phyloP scores from a whole-genome alignment of 2,329 filamentous ascomycete genomes.

The Xylariaceae sp. region DNA sequence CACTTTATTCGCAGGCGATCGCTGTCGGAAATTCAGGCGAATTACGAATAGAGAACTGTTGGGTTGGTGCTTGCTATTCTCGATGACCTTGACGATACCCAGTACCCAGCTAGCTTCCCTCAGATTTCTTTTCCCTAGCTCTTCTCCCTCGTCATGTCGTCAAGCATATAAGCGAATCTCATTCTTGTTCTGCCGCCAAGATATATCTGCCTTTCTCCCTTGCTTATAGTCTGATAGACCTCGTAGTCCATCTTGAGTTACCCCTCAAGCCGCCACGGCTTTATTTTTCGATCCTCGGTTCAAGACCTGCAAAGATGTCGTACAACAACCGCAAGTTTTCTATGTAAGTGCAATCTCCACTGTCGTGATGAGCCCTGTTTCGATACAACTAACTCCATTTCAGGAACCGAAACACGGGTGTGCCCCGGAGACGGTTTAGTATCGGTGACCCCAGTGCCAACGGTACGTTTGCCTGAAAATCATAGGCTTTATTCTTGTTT shows the following conservation, averaged over 20 bases:
- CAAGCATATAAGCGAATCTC: background rate
- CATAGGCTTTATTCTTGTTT: constrained; percentile 7
- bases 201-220: background rate
- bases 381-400: constrained; percentile 5
- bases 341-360: constrained; percentile 36
- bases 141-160: background rate
- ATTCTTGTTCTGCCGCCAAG: background rate
- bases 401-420: constrained; percentile 59
- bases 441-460: constrained; percentile 53
- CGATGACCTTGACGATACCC: constrained; percentile 11
- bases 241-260: background rate
- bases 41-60: constrained; percentile 4
- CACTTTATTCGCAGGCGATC: constrained; percentile 7
- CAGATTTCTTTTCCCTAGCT: no score
- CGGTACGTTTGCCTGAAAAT: constrained; percentile 39
- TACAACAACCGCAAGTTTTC: constrained; percentile 61
- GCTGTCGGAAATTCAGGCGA: constrained; percentile 7
- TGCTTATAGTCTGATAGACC: background rate
- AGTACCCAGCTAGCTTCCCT: background rate
- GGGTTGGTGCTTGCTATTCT: constrained; percentile 7
- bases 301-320: constrained; percentile 34
- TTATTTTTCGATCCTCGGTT: background rate
- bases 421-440: constrained; percentile 59
- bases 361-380: background rate
- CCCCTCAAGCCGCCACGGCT: constrained; percentile 3